Conservation (phyloP, 2,329 filamentous ascomycete species). For the Dryadomyces sulphureus region DNA sequence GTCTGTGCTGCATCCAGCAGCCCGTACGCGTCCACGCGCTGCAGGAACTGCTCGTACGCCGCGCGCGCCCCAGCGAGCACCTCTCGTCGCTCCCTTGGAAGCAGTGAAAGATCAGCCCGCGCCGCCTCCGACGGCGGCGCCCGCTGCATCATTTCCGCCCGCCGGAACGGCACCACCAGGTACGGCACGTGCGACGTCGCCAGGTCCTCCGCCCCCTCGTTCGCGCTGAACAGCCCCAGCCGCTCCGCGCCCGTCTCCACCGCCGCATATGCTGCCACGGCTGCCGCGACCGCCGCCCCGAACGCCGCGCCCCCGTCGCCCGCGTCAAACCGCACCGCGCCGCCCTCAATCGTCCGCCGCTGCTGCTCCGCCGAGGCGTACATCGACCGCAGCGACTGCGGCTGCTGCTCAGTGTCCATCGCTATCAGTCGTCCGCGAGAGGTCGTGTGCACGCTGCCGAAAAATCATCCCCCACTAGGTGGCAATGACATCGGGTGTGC, state of each 20-base stretch:
- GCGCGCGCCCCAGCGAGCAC: constrained; percentile 49
- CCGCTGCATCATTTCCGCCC: constrained; percentile 67
- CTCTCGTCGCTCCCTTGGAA: constrained; percentile 39
- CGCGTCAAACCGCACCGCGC: constrained; percentile 12
- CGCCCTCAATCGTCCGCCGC: constrained; percentile 39
- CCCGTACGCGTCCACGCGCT: constrained; percentile 62
- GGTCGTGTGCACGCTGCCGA: too few species aligned
- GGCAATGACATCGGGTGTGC: too few species aligned
- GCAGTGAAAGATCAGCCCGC: background rate
- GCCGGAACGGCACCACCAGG: constrained; percentile 59
- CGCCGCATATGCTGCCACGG: constrained; percentile 58
- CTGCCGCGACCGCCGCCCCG: constrained; percentile 49
- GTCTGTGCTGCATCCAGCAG: constrained; percentile 51
- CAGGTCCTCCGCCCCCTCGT: constrained; percentile 79
- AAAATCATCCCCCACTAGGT: too few species aligned
- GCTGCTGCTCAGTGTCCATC: background rate
- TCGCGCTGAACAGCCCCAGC: constrained; percentile 75
- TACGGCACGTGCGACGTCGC: constrained; percentile 76
- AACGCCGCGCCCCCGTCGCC: constrained; percentile 55
- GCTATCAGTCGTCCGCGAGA: too few species aligned
- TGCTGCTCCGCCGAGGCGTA: constrained; percentile 35
- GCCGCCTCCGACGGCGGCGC: constrained; percentile 28
- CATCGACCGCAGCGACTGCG: constrained; percentile 25
- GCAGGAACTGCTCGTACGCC: constrained; percentile 66
- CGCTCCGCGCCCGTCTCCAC: constrained; percentile 55